Percentiles rank a stretch among this genome's conserved stretches.
Evolutionary conservation across 2,329 filamentous ascomycete species (phyloP).

Genomic region (Paecilomyces dactylethromorphus): DNA sequence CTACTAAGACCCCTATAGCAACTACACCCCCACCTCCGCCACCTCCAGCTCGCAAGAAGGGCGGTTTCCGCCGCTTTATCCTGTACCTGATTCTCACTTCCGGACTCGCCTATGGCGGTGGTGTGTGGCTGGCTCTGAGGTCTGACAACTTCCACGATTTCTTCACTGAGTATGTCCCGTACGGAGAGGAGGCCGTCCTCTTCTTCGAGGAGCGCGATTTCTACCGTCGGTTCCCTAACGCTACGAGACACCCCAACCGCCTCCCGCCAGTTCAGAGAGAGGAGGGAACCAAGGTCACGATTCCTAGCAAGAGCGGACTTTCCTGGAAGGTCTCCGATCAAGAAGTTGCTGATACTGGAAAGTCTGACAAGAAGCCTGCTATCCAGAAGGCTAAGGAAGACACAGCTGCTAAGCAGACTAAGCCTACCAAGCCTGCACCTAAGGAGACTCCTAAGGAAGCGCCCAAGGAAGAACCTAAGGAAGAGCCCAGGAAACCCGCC

Average conservation of each 20-base stretch:
- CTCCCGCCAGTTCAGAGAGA: constrained; percentile 31
- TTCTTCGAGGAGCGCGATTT: constrained; percentile 96
- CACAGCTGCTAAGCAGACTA: constrained; percentile 18
- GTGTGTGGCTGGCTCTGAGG: constrained; percentile 85
- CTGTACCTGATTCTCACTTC: constrained; percentile 71
- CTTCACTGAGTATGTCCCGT: constrained; percentile 95
- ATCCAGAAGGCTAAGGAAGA: constrained; percentile 26
- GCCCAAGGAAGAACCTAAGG: constrained; percentile 22
- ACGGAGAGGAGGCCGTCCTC: constrained; percentile 86
- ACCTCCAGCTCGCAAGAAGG: constrained; percentile 55
- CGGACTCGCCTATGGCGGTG: constrained; percentile 73
- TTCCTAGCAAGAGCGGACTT: constrained; percentile 78
- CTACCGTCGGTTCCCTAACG: constrained; percentile 69
- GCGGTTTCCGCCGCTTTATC: constrained; percentile 70
- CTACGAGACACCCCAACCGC: constrained; percentile 42
- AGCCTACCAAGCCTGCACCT: constrained; percentile 19
- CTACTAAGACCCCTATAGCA: constrained; percentile 20
- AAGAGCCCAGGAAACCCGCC: constrained; percentile 32
- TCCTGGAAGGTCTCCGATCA: constrained; percentile 70
- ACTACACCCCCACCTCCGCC: constrained; percentile 33
- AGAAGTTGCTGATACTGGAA: constrained; percentile 53
- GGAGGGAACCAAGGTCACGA: constrained; percentile 66
- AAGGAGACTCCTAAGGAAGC: constrained; percentile 13
- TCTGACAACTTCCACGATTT: constrained; percentile 99
- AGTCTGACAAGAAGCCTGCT: constrained; percentile 37